Percentiles rank a stretch among this genome's conserved stretches.
phyloP scores from a whole-genome alignment of 805 yeast species.

The Monosporozyma siamensis region DNA sequence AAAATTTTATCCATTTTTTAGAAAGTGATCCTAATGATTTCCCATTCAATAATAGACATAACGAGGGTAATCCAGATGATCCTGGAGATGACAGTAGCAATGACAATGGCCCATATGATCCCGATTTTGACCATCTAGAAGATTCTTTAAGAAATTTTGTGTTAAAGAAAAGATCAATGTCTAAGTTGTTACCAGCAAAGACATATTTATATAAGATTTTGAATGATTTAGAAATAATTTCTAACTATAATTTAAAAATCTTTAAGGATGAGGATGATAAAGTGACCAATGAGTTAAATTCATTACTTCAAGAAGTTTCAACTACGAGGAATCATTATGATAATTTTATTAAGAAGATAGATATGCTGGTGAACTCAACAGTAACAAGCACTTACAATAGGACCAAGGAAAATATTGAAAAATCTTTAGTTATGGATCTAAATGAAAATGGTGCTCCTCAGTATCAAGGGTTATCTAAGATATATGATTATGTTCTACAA shows the following conservation, averaged over 20 bases:
- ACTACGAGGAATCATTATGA: constrained; percentile 42
- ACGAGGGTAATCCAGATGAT: constrained; percentile 29
- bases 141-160: constrained; percentile 78
- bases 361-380: constrained; percentile 51
- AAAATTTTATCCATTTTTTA: constrained; percentile 91
- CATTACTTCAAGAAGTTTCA: constrained; percentile 57
- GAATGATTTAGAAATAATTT: constrained; percentile 51
- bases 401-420: constrained; percentile 45
- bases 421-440: constrained; percentile 39
- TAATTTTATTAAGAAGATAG: constrained; percentile 49
- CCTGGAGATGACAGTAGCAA: constrained; percentile 28
- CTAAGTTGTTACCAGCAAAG: constrained; percentile 88
- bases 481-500: constrained; percentile 58
- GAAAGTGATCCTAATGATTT: constrained; percentile 32
- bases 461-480: constrained; percentile 53
- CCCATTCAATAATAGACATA: not conserved
- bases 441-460: constrained; percentile 30
- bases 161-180: constrained; percentile 77
- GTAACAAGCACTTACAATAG: constrained; percentile 50
- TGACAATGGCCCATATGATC: constrained; percentile 34
- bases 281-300: constrained; percentile 41
- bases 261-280: constrained; percentile 42
- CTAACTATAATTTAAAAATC: constrained; percentile 52
- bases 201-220: constrained; percentile 68
- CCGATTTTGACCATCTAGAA: constrained; percentile 77